Evolutionary conservation across 1,139 yeast genomes (phyloP).

Genomic region (Geotrichum candidum): DNA sequence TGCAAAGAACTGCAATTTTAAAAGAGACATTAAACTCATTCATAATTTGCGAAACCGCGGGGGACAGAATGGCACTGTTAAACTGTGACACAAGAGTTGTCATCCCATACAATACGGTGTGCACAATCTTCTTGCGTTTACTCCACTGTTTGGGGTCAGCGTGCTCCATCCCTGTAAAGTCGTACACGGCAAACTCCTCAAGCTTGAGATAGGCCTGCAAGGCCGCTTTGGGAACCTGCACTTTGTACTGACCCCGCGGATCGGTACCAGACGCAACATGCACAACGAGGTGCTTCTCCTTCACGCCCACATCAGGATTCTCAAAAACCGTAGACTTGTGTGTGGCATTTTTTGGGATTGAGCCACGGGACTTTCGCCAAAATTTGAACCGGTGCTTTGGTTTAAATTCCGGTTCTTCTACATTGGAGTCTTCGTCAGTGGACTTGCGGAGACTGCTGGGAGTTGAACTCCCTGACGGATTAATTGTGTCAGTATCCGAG

Average conservation of each 20-base stretch:
- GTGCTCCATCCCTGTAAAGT: conserved; percentile 7
- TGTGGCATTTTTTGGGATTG: too few species aligned
- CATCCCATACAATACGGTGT: conserved; percentile 40
- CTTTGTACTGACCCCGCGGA: background rate
- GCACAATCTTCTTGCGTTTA: conserved; percentile 32
- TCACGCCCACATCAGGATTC: background rate
- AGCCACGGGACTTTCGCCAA: too few species aligned
- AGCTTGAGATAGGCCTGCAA: background rate
- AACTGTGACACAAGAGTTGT: conserved; percentile 43
- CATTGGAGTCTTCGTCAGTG: background rate
- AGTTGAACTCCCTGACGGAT: background rate
- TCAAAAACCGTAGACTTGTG: background rate
- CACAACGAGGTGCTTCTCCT: background rate
- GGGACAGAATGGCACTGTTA: conserved; percentile 39
- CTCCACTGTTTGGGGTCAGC: conserved; percentile 34
- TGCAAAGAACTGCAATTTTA: conserved; percentile 58
- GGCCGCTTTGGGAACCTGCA: background rate
- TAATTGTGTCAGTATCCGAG: background rate
- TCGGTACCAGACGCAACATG: background rate
- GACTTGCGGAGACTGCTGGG: background rate
- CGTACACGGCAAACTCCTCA: background rate
- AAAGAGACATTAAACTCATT: conserved; percentile 46
- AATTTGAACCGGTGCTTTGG: background rate
- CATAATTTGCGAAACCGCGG: conserved; percentile 45
- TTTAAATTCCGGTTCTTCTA: background rate